phyloP scores from a whole-genome alignment of 2,329 filamentous ascomycete species.

The Scytalidium sp. region DNA sequence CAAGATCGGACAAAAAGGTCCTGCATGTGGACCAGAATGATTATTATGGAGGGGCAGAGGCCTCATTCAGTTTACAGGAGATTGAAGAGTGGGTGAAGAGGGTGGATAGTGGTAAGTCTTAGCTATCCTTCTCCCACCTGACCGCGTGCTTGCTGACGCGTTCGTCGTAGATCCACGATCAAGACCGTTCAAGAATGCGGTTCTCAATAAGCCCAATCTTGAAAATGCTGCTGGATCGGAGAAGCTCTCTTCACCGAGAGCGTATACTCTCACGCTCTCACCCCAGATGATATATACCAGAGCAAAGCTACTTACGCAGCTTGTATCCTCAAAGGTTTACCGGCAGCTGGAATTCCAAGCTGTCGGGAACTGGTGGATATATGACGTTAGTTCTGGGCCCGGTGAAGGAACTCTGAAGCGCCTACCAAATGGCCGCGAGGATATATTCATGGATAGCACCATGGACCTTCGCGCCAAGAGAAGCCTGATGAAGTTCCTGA shows the following conservation, averaged over 20 bases:
- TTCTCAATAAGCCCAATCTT: constrained; percentile 19
- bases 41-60: constrained; percentile 85
- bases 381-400: constrained; percentile 28
- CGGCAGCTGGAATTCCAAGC: constrained; percentile 90
- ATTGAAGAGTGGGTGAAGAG: constrained; percentile 68
- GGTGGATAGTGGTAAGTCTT: constrained; percentile 29
- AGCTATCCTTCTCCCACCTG: no score
- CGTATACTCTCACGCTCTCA: constrained; percentile 80
- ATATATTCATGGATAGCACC: constrained; percentile 76
- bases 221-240: constrained; percentile 28
- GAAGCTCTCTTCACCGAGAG: constrained; percentile 60
- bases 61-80: constrained; percentile 81
- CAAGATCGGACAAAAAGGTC: constrained; percentile 86
- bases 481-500: constrained; percentile 87
- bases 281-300: constrained; percentile 85
- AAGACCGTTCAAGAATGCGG: constrained; percentile 23
- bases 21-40: constrained; percentile 85
- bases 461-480: constrained; percentile 82
- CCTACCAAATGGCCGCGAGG: constrained; percentile 86
- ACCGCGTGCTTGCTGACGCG: no score
- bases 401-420: constrained; percentile 49
- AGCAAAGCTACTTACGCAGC: constrained; percentile 70
- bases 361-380: constrained; percentile 89
- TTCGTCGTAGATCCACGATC: constrained; percentile 17
- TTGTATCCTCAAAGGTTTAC: constrained; percentile 88